phyloP scores from a whole-genome alignment of 176 grass and related monocot species.

The Oryza coarctata region DNA sequence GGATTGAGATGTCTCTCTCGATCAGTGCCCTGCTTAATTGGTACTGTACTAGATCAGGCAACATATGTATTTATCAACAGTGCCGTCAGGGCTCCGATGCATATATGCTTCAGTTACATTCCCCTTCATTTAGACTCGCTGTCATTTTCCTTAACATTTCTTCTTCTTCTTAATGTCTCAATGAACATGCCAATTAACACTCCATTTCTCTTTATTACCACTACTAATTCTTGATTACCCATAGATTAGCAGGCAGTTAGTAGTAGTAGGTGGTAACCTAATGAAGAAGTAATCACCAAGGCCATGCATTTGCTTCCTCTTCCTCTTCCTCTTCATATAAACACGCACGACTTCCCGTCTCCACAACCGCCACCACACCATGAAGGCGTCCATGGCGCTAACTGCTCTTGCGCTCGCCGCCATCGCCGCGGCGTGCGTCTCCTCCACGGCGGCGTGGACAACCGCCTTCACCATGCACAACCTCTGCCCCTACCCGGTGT shows the following conservation, averaged over 20 bases:
- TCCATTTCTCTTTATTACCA: no score
- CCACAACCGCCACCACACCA: neutral
- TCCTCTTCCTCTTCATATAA: neutral
- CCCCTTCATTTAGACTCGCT: neutral
- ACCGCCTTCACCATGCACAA: constrained; percentile 40
- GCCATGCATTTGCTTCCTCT: neutral
- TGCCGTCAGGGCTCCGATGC: neutral
- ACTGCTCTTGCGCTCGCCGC: no score
- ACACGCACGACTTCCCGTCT: neutral
- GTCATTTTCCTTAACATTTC: no score
- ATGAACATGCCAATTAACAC: no score
- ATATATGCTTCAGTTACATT: neutral
- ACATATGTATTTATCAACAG: neutral
- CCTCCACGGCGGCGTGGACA: neutral
- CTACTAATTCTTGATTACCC: no score
- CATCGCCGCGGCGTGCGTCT: neutral
- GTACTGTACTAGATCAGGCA: neutral
- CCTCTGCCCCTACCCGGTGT: constrained; percentile 30
- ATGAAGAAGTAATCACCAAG: neutral
- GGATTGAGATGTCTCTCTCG: neutral
- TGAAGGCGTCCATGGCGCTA: neutral
- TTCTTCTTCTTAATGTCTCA: no score
- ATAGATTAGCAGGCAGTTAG: neutral
- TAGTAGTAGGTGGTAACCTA: neutral
- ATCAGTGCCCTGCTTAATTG: neutral